Base-by-base conservation (phyloP, 257 asterid species). In the Solanum appendiculatum region DNA sequence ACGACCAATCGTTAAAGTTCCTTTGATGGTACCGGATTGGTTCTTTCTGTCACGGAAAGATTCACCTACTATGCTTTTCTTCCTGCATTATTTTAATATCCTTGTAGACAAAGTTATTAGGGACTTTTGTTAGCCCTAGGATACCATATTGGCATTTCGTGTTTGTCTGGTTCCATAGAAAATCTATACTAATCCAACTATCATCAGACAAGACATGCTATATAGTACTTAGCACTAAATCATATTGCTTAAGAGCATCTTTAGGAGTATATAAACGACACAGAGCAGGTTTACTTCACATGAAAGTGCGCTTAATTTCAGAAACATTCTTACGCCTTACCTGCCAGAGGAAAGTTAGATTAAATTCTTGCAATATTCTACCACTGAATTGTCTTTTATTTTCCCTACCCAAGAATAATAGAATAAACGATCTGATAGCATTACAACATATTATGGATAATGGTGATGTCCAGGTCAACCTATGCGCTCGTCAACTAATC, bases 21-120 rank as follows among this genome's bases (percentile, higher is more conserved):
- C 42, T 46, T 44, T 46, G 64, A 31, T 70, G 33, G 66, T 54
- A 20, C 80, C 56, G 87, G 54, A 84, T 33, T 25, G 84, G 63
- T 27, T 25, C 60, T 86, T 31, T 87, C 86, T 34, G 85, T 85
- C n/a, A 77, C 90, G 69, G 80, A 54, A 86, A 74, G 23, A 66
- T 86, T 86, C 88, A 36, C 86, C 86, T 12, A 85, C 9, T 64
- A 46, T 66, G 58, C 74, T 48, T 75, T 56, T 25, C 18, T 82
- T 51, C 21, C n/a, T 42, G 42, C 36, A 5, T 72, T 72, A 68
- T 27, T 72, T 33, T 72, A 14, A 18, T 73, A 73, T 11, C 51
- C 7, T 39, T 74, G 13, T 74, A 23, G 6, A 39, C 56, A 23
- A 39, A 74, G 82, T 23, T 37, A 74, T 12, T 3, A 74, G 34